phyloP scores from a whole-genome alignment of 75 land plant genomes.

The Selaginella tamariscina region DNA sequence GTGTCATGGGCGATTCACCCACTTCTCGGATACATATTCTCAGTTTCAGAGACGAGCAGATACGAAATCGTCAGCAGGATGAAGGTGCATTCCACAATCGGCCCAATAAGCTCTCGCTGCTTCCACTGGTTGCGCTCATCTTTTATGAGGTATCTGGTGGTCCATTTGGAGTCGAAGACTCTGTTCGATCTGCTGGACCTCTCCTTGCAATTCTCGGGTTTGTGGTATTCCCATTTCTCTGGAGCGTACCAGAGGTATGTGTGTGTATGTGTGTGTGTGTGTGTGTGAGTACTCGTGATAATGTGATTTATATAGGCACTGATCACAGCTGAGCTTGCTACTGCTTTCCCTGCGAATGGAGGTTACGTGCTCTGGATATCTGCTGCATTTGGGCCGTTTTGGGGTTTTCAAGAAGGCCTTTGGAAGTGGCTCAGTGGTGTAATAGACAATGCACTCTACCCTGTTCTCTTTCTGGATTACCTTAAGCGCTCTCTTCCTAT shows the following conservation, averaged over 20 bases:
- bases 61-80: no score
- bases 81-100: no score
- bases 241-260: slow-evolving; percentile 11
- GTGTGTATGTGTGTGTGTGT: no score
- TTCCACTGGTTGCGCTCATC: slow-evolving; percentile 4
- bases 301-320: no score
- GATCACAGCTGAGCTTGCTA: slow-evolving; percentile 12
- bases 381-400: slow-evolving; percentile 9
- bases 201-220: slow-evolving; percentile 3
- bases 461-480: slow-evolving; percentile 38
- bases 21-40: no score
- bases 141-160: slow-evolving; percentile 11
- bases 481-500: slow-evolving; percentile 49
- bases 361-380: slow-evolving; percentile 65
- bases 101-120: slow-evolving; percentile 1
- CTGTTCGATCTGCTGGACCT: slow-evolving; percentile 27
- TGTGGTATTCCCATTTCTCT: not conserved
- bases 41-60: no score
- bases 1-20: no score
- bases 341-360: slow-evolving; percentile 3
- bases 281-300: no score
- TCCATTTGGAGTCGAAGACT: slow-evolving; percentile 35
- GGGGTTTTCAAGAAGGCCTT: slow-evolving; percentile 8
- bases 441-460: slow-evolving; percentile 57
- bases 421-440: slow-evolving; percentile 18